phyloP scores from a whole-genome alignment of 371 early-diverging fungal species.

The Mucor circinelloides region DNA sequence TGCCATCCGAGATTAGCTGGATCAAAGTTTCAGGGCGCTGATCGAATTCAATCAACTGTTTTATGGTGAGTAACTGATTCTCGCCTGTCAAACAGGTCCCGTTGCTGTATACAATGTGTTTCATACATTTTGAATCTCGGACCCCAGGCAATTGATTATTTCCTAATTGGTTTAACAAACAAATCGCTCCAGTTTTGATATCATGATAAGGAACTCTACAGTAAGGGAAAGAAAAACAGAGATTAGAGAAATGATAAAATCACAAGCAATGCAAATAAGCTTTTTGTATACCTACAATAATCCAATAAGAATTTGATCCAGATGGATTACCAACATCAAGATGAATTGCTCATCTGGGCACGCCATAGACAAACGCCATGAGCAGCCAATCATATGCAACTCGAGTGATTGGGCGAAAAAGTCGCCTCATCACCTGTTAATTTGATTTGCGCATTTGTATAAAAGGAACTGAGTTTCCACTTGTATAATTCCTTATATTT shows the following conservation, averaged over 20 bases:
- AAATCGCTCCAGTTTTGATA: background rate
- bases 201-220: background rate
- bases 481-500: conserved; percentile 1
- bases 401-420: conserved; percentile 15
- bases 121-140: background rate
- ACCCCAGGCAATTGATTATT: background rate
- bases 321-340: background rate
- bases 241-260: background rate
- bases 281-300: background rate
- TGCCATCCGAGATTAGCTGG: background rate
- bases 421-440: conserved; percentile 22
- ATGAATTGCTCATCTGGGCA: conserved; percentile 19
- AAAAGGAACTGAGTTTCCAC: conserved; percentile 8
- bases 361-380: conserved; percentile 28
- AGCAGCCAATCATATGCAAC: conserved; percentile 13
- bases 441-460: conserved; percentile 27
- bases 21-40: background rate
- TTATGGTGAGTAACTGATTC: background rate
- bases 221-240: background rate
- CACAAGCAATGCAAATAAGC: background rate
- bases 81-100: background rate
- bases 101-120: background rate
- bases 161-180: background rate
- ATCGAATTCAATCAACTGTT: background rate
- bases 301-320: background rate